Evolutionary conservation across 352 stramenopile genomes (phyloP), one percentile per base, ranked within the genome.

Genomic region (Globisporangium barbulae): DNA sequence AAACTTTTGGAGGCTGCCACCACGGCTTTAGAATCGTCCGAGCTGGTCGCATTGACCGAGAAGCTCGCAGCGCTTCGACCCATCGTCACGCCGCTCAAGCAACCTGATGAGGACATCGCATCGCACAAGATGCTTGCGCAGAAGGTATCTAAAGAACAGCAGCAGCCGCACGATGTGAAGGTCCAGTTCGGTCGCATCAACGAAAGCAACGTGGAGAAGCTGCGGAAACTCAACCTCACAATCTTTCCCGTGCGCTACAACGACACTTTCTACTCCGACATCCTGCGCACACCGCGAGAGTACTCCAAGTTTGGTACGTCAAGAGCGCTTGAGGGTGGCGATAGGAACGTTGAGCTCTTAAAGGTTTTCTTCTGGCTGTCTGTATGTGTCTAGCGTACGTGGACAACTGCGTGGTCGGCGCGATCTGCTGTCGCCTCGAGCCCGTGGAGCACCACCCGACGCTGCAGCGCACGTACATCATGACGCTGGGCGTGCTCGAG

Each of bases 161-260:
- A 63, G 48, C 61, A 47, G 33, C 61, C 59, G 50, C 39, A 58
- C 31, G 57, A 19, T 4, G 66, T 85, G 21, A 57, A 21, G 15
- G 68, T 91, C n/a, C 56, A 61, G 9, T 85, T 92, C 25, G 69
- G 72, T 13, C 66, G 71, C 21, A 86, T 94, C 49, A 76, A 81
- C 55, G 74, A 68, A 48, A 70, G 69, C 63, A 94, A 94, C 61
- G 67, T 93, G 21, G 68, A 83, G 35, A 69, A 93, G 64, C 76
- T 98, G 39, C 85, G 91, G 22, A 86, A 85, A 67, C 84, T 98
- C 39, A 98, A 98, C 65, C 59, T 84, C 52, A 70, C 82, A 41
- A 95, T 96, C 67, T 97, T 98, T 74, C 94, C 94, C 21, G 88
- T 98, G 41, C 70, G 83, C 31, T 98, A 98, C 76, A 91, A 91